Evolutionary conservation across 1,284 basidiomycete genomes (phyloP), one percentile per base, ranked within the genome.

Genomic region (Cryptococcus sp.): DNA sequence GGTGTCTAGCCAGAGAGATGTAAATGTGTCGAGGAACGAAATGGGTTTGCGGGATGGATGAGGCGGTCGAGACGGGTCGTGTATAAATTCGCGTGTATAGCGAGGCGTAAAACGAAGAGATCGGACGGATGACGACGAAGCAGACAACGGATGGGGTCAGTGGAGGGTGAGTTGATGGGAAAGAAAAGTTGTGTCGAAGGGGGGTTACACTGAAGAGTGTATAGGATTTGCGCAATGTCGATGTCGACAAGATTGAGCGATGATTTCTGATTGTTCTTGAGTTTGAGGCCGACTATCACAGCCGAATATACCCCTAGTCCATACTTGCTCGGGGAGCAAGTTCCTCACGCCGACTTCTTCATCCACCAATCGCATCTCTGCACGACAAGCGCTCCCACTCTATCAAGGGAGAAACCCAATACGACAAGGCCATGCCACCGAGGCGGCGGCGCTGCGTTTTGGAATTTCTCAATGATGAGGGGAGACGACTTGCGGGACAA

Each of bases 31-130:
- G 45, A 55, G 22, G 55, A 35, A 42, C 48, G 38, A 54, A 46
- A 52, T 41, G 41, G 57, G 60, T 50, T 70, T 63, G 72, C 78
- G 78, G 78, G 78, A 79, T 79, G 78, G 77, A 76, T 79, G 78
- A 79, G 78, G 78, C 78, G 78, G 78, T 73, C 72, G 57, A 54
- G 54, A 57, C 52, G 47, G 57, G 52, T 54, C 48, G 58, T 57
- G 48, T 20, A 38, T 19, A 50, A 47, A 49, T 15, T 45, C 54
- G 27, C 13, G 25, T 35, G 47, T n/a, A 54, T 41, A 39, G 22
- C 11, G 27, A n/a, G 23, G 25, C 22, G 47, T n/a, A 51, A 30
- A 43, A 13, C 11, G 27, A 23, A 38, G 38, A 27, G 48, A 30
- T 19, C 11, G 30, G 38, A 45, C 22, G 23, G 22, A 43, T 20